phyloP scores from a whole-genome alignment of 768 basidiomycete genomes.

The Termitomyces sp. region DNA sequence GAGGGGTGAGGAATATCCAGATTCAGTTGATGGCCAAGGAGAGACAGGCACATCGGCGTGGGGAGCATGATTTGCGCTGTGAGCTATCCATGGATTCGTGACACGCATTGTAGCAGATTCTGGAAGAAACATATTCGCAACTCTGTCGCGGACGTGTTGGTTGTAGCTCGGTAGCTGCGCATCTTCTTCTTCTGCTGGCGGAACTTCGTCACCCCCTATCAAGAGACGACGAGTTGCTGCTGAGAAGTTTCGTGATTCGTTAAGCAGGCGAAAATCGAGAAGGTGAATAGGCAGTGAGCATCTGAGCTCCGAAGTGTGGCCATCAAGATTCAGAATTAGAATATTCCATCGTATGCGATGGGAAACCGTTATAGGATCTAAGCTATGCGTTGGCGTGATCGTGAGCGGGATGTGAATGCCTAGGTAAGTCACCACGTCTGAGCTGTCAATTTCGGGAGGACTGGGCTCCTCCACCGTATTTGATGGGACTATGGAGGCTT shows the following conservation, averaged over 20 bases:
- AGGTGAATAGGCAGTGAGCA: conserved; percentile 89
- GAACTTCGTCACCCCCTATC: conserved; percentile 34
- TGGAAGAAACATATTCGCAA: conserved; percentile 71
- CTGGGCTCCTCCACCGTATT: not conserved
- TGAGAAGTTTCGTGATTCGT: conserved; percentile 71
- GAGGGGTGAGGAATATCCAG: conserved; percentile 35
- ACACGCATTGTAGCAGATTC: conserved; percentile 60
- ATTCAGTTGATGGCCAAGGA: conserved; percentile 15
- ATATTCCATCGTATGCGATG: conserved; percentile 84
- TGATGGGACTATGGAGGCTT: not conserved
- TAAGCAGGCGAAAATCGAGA: conserved; percentile 65
- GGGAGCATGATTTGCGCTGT: conserved; percentile 31
- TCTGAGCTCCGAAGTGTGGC: conserved; percentile 90
- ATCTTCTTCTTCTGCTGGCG: conserved; percentile 46
- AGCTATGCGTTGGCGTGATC: conserved; percentile 62
- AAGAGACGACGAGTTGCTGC: conserved; percentile 73
- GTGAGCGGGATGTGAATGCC: conserved; percentile 54
- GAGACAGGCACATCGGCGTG: conserved; percentile 16
- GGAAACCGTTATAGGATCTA: conserved; percentile 69
- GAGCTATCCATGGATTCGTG: conserved; percentile 55
- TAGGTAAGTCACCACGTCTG: conserved; percentile 57
- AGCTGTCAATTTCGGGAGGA: conserved; percentile 6
- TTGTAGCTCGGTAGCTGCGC: conserved; percentile 85
- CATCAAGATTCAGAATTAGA: conserved; percentile 79
- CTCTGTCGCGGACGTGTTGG: conserved; percentile 86